Evolutionary conservation across 768 basidiomycete species (phyloP).

Genomic region (Pholiota microspora): DNA sequence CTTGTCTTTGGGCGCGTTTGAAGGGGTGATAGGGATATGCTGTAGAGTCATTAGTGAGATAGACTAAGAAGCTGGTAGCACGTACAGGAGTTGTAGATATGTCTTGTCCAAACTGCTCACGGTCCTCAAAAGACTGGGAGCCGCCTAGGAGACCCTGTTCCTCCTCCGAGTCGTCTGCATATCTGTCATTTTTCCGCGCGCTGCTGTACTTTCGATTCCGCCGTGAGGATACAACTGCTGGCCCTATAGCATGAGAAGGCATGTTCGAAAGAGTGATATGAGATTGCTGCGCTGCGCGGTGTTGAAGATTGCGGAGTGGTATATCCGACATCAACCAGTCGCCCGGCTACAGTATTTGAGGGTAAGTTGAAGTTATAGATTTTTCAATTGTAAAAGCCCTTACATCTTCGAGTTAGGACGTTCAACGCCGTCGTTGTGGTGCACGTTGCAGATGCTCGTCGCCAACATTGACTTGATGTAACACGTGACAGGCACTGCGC

Average conservation of each 20-base stretch:
- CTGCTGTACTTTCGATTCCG: constrained; percentile 27
- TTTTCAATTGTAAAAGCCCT: no score
- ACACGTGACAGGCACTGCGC: neutral
- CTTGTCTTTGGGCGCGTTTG: constrained; percentile 53
- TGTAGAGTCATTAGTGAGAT: constrained; percentile 7
- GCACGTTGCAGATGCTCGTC: no score
- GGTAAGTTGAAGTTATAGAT: no score
- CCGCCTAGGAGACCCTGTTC: constrained; percentile 20
- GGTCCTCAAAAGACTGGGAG: constrained; percentile 11
- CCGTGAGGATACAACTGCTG: constrained; percentile 25
- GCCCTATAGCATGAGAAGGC: constrained; percentile 24
- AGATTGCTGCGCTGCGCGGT: constrained; percentile 24
- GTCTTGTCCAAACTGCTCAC: constrained; percentile 13
- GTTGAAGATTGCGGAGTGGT: constrained; percentile 57
- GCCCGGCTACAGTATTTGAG: neutral
- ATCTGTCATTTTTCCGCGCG: constrained; percentile 51
- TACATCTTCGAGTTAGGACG: no score
- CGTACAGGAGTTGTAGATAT: neutral
- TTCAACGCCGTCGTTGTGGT: no score
- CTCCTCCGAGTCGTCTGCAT: constrained; percentile 65
- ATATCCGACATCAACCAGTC: constrained; percentile 62
- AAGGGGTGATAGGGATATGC: constrained; percentile 23
- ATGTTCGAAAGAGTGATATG: constrained; percentile 22
- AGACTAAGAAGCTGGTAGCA: neutral
- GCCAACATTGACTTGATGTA: neutral